These are phyloP conservation scores for Centella asiatica DNA, from an alignment of 129 eudicot species.

Conservation along the genomic window DNA sequence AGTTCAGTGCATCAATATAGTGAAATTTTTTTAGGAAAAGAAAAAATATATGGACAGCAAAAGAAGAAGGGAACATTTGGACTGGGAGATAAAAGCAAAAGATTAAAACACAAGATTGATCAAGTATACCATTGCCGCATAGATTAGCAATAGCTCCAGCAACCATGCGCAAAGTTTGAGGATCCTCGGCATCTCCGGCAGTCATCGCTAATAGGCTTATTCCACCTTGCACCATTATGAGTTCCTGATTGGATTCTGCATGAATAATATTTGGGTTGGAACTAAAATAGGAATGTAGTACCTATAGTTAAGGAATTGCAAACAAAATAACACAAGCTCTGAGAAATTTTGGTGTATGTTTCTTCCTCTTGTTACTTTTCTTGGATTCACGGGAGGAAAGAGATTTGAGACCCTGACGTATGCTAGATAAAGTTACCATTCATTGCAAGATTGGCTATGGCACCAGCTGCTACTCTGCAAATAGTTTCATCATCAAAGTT, in stretches of 20 bases:
- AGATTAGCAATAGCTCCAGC: constrained; percentile 98
- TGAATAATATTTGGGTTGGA: not conserved
- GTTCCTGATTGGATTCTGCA: constrained; percentile 94
- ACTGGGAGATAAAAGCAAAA: no score
- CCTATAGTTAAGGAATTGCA: not conserved
- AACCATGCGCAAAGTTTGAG: constrained; percentile 97
- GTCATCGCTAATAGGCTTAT: constrained; percentile 82
- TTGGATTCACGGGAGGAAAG: not conserved
- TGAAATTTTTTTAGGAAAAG: no score
- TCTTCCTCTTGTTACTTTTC: not conserved
- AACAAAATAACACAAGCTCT: not conserved
- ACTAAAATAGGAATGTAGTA: not conserved
- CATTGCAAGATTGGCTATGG: constrained; percentile 99
- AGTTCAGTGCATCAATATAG: no score
- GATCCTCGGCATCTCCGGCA: constrained; percentile 96
- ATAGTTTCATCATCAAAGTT: constrained; percentile 88
- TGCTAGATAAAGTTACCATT: constrained; percentile 44
- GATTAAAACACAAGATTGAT: no score
- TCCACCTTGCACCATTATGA: constrained; percentile 95
- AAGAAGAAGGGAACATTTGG: no score
- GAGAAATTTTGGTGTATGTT: not conserved
- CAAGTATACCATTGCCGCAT: constrained; percentile 81
- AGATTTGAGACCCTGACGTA: not conserved
- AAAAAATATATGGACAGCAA: no score
- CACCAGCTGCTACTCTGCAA: constrained; percentile 98